Evolutionary conservation across 2,329 filamentous ascomycete genomes (phyloP), one percentile per base, ranked within the genome.

Genomic region (Ceratocystis harringtonii): DNA sequence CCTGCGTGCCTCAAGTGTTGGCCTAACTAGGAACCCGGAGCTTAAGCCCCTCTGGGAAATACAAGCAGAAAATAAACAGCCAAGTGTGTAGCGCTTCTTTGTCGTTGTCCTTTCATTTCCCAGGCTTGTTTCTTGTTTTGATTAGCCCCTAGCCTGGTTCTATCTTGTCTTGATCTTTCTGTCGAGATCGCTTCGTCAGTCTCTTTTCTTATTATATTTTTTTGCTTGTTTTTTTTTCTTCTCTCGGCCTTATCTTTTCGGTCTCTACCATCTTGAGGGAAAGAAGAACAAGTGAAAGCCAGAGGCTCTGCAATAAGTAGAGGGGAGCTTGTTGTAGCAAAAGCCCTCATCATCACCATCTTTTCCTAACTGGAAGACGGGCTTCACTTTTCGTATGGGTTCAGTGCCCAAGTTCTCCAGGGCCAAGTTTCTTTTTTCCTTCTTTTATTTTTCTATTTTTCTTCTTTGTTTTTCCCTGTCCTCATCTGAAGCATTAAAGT

Each of bases 351-450:
- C 10, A 50, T 25, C 48, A 52, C 22, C 48, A 52, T 22, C 10
- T n/a, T 52, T 12, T 7, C 30, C 55, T 25, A 45, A 12, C 15
- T 22, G 22, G 15, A 36, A 36, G 44, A 28, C 28, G 55, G 22
- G 50, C 41, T 19, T 43, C 41, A 28, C 30, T 36, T 28, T 62
- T 55, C 50, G 52, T 43, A 15, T 61, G 12, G 45, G 5, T 61
- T 65, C 62, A 65, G 57, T 57, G 57, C 55, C 52, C 41, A 17
- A n/a, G 36, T 12, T 19, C 44, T 61, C 22, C n/a, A 52, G n/a
- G 41, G 28, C 15, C 22, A 43, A 62, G 5, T 10, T 25, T 62
- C 22, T 43, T 57, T 64, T 58, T 32, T 10, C 41, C 61, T 30
- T 52, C 43, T 22, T 36, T 64, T 58, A 41, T 60, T 43, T 19